These are phyloP conservation scores for Thielaviopsis euricoi DNA, from an alignment of 2,329 filamentous ascomycete species.

Conservation along the genomic window DNA sequence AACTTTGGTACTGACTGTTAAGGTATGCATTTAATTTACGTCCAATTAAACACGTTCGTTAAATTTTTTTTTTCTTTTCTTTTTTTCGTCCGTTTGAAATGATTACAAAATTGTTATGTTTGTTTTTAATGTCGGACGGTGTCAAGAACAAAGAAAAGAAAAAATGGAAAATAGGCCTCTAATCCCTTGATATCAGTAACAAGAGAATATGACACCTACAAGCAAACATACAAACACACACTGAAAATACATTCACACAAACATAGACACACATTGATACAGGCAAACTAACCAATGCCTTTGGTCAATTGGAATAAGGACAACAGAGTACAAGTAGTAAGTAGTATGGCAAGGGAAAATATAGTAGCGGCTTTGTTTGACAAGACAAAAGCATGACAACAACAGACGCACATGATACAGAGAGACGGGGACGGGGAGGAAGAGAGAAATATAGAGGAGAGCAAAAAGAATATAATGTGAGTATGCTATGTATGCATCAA, in stretches of 20 bases:
- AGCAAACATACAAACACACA: not conserved
- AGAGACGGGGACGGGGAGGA: too few relatives aligned
- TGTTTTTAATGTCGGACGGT: too few relatives aligned
- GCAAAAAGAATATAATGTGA: not conserved
- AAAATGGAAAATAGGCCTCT: not conserved
- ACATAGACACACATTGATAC: not conserved
- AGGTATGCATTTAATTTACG: too few relatives aligned
- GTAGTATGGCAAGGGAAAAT: not conserved
- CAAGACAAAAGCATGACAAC: too few relatives aligned
- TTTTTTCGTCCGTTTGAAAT: too few relatives aligned
- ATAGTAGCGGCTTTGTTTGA: not conserved
- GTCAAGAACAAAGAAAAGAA: not conserved
- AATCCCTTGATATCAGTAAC: not conserved
- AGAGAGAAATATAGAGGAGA: not conserved
- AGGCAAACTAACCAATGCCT: not conserved
- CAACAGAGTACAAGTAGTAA: not conserved
- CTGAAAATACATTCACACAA: not conserved
- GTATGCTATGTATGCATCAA: constrained; percentile 1
- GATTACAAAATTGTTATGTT: not conserved
- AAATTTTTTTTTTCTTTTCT: not conserved
- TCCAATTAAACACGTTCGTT: too few relatives aligned
- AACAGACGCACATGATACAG: too few relatives aligned
- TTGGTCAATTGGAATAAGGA: too few relatives aligned
- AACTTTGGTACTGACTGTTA: too few relatives aligned
- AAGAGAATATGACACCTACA: not conserved